Evolutionary conservation across 805 yeast genomes (phyloP), one percentile per base, ranked within the genome.

Genomic region (Wickerhamomyces pijperi): DNA sequence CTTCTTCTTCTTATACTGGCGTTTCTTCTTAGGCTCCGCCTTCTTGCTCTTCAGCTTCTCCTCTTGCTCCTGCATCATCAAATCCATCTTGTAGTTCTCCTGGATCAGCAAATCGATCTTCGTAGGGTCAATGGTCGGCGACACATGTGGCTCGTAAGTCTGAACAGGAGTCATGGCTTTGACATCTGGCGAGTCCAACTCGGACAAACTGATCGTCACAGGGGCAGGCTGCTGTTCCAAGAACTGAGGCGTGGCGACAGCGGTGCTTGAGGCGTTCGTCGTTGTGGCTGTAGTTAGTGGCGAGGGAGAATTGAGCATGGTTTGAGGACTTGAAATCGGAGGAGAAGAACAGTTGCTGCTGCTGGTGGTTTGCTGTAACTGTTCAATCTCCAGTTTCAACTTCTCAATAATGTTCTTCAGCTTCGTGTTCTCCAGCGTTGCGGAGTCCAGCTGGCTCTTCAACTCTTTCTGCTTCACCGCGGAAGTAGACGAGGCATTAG

Each of bases 391-490:
- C 37, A 51, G 48, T 42, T 64, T 64, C 20, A 67, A 46, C 42
- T 66, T 64, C 3, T 53, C 53, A 7, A 67, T 53, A 3, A 67
- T 63, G 36, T 60, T 64, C 43, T 65, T 64, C 42, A 67, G 50
- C 42, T 65, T 67, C 38, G 60, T 64, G 45, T 67, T 67, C 48
- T 67, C 72, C 39, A 61, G 60, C 3, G 66, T 57, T 6, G 67
- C 69, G 34, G 53, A 54, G 37, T 64, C 67, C n/a, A 67, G 43
- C 46, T 67, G 70, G 35, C 46, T 43, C 35, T 61, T 59, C 37
- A 67, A 42, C 9, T 40, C 42, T 8, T 59, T 55, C 9, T 63
- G 53, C 31, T 48, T 45, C n/a, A 15, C 36, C 14, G 23, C 9
- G 6, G 23, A 9, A 21, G 6, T 21, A 21, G 23, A 21, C 23